These are phyloP conservation scores for Myxozyma kluyveri DNA, from an alignment of 805 yeast species.

Conservation along the genomic window DNA sequence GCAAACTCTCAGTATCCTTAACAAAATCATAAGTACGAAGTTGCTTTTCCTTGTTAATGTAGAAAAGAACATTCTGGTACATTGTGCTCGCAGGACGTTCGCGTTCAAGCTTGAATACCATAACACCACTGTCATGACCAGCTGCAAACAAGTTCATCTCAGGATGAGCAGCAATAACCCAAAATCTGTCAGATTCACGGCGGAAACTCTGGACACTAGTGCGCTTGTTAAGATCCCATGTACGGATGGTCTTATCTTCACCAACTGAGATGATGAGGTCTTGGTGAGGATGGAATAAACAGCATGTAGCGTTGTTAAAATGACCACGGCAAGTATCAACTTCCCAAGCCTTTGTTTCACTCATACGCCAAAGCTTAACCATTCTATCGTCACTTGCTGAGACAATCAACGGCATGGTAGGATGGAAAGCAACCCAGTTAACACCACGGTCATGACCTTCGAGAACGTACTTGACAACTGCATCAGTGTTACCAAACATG, in stretches of 20 bases:
- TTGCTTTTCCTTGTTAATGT: conserved; percentile 79
- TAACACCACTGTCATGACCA: conserved; percentile 91
- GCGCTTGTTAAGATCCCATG: conserved; percentile 94
- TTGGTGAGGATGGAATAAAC: conserved; percentile 88
- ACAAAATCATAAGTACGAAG: conserved; percentile 74
- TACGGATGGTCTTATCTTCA: conserved; percentile 93
- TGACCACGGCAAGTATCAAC: conserved; percentile 98
- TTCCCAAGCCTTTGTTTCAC: conserved; percentile 98
- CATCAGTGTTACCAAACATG: conserved; percentile 90
- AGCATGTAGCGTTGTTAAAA: conserved; percentile 85
- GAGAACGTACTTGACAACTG: conserved; percentile 88
- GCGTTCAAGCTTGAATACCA: conserved; percentile 95
- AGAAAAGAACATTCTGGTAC: conserved; percentile 70
- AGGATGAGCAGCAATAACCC: conserved; percentile 90
- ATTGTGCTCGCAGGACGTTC: conserved; percentile 90
- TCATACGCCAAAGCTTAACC: conserved; percentile 95
- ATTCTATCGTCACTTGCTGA: conserved; percentile 96
- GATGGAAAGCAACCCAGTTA: conserved; percentile 98
- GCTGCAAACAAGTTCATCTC: conserved; percentile 89
- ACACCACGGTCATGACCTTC: conserved; percentile 99
- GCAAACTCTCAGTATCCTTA: conserved; percentile 63
- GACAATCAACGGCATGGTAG: conserved; percentile 88
- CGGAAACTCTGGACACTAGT: conserved; percentile 91
- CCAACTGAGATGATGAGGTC: conserved; percentile 90
- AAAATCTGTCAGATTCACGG: conserved; percentile 90